Base-by-base conservation (phyloP, 108 stramenopile species). In the Nitzschia inconspicua region DNA sequence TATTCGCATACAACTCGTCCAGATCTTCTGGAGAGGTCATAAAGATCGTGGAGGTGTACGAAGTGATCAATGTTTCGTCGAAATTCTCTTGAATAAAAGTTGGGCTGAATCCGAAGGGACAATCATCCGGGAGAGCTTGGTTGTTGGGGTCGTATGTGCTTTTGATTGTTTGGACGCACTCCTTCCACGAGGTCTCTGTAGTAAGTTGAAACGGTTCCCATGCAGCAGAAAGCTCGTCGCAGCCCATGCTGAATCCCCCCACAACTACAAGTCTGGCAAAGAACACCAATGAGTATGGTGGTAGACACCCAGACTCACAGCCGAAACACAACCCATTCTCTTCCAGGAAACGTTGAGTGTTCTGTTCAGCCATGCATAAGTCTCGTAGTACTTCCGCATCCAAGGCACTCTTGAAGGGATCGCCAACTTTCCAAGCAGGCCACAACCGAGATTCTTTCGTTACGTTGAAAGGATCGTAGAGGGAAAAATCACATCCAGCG, bases 1-100 rank as follows among this genome's bases (percentile, higher is more conserved):
- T 53, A 16, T 36, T 37, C 3, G 78, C 53, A 48, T 76, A 83
- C 37, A 83, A 32, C 5, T 34, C 61, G n/a, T 78, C 70, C 1
- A 58, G 39, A 34, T 68, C 47, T 18, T 49, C 48, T 11, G 57
- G 62, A 19, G 31, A 40, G 0, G 82, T 83, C 0, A 66, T 57
- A 68, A 78, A 83, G 42, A 69, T 68, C 0, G 77, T 70, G 9
- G 70, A 65, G 1, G 82, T 53, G 63, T 76, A 83, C 10, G 24
- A 18, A 31, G 66, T 50, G 1, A 9, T 47, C 4, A 23, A 50
- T 0, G 57, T 70, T n/a, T 1, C 23, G 47, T 62, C 63, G 50
- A 76, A 83, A 28, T 44, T 27, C 8, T 44, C 68, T 47, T 83
- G 73, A 25, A 83, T 52, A 4, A 76, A 28, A 3, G 57, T 59